Evolutionary conservation across 2,329 filamentous ascomycete genomes (phyloP).

Genomic region (Botrytis galanthina): DNA sequence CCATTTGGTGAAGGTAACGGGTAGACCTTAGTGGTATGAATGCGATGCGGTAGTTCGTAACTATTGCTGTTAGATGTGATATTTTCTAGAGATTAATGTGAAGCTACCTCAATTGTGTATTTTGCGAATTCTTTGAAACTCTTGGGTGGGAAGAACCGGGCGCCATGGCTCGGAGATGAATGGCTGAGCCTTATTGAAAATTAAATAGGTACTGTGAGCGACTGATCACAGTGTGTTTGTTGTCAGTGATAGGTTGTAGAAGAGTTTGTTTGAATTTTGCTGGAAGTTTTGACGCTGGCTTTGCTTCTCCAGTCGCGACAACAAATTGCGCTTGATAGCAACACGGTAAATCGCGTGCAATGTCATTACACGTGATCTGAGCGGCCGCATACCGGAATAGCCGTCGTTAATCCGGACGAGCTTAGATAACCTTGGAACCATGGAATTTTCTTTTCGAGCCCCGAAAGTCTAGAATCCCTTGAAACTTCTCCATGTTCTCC

Average conservation of each 20-base stretch:
- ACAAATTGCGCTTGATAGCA: conserved; percentile 4
- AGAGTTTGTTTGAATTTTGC: neutral
- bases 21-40: conserved; percentile 60
- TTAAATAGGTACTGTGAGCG: neutral
- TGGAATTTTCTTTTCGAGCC: neutral
- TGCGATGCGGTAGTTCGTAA: conserved; percentile 57
- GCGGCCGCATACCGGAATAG: neutral
- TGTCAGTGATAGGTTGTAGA: neutral
- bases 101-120: conserved; percentile 32
- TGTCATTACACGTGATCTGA: neutral
- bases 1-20: conserved; percentile 62
- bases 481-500: neutral
- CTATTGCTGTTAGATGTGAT: conserved; percentile 40
- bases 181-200: neutral
- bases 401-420: neutral
- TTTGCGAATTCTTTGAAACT: conserved; percentile 32
- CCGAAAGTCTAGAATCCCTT: neutral
- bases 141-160: conserved; percentile 28
- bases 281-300: neutral
- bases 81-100: neutral
- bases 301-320: neutral
- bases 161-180: conserved; percentile 25
- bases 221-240: no score
- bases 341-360: neutral
- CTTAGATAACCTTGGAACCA: neutral